Evolutionary conservation across 768 basidiomycete genomes (phyloP).

Genomic region (Lactarius deliciosus): DNA sequence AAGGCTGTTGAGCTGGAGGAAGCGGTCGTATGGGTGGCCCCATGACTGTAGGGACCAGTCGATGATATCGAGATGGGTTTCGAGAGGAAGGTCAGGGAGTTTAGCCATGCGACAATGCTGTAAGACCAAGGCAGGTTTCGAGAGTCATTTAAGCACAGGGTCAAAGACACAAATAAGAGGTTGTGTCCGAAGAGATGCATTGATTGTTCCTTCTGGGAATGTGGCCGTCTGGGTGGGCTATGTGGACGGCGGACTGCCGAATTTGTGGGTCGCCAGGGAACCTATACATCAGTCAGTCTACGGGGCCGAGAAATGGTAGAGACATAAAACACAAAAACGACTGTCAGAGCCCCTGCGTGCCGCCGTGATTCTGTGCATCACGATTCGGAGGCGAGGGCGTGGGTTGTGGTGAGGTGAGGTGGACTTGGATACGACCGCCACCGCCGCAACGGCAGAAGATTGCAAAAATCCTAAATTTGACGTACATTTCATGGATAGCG

Average conservation of each 20-base stretch:
- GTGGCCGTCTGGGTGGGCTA: neutral
- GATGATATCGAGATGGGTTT: slow-evolving; percentile 10
- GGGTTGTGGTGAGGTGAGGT: neutral
- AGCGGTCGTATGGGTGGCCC: neutral
- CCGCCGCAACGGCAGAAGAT: neutral
- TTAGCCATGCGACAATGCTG: slow-evolving; percentile 2
- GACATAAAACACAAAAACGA: neutral
- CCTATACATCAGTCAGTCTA: neutral
- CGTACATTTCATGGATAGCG: slow-evolving; percentile 7
- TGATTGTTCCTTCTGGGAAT: neutral
- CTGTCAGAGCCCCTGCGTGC: neutral
- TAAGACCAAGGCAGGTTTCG: neutral
- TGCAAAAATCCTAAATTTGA: neutral
- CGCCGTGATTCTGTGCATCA: neutral
- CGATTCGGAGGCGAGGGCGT: neutral
- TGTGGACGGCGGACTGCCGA: too few species aligned
- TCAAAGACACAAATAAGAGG: neutral
- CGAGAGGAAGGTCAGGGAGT: slow-evolving; percentile 8
- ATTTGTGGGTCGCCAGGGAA: too few species aligned
- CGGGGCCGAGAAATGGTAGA: neutral
- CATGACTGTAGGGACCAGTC: neutral
- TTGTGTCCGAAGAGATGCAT: neutral
- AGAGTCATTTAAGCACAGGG: neutral
- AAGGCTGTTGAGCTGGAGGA: neutral
- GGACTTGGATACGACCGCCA: neutral